Evolutionary conservation across 805 yeast genomes (phyloP), one percentile per base, ranked within the genome.

Genomic region (Nakazawaea anatomiae): DNA sequence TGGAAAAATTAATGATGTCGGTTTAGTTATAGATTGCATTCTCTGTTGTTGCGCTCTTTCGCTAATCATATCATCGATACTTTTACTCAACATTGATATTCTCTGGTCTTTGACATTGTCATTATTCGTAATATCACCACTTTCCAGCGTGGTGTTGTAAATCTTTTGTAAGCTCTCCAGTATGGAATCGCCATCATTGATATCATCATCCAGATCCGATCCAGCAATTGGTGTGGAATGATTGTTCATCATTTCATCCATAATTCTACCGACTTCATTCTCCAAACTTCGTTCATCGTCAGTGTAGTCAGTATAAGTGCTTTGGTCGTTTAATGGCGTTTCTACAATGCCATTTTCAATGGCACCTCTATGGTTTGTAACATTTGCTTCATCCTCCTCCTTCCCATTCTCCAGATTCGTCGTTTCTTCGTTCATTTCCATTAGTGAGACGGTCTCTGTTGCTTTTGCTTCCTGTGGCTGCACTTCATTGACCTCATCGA

Each of bases 21-120:
- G 45, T 9, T 38, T 48, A 3, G 44, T 48, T 12, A 39, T 30
- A 5, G 31, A 42, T 39, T 61, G 63, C 60, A 12, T 63, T 53
- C 27, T 47, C 42, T 64, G 61, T 43, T 65, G 69, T 14, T 57
- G 60, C 14, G 58, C 42, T n/a, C 44, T 14, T 39, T 48, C 52
- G 32, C 47, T 39, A 14, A 48, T 48, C 12, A 48, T 38, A 30
- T 48, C 52, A 28, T 48, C 52, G 18, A 48, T 48, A 14, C 39
- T 48, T 31, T 43, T 39, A 31, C 52, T 48, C 25, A 48, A 38
- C 44, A 48, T 43, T 9, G 47, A 29, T 11, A 48, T 48, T 44
- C 52, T 38, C 6, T 29, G 47, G 32, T 48, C 52, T 44, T 36
- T 44, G 6, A 44, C 8, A 35, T 7, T 44, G 6, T 32, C 39